phyloP scores from a whole-genome alignment of 1,284 basidiomycete genomes.

The Earliella scabrosa region DNA sequence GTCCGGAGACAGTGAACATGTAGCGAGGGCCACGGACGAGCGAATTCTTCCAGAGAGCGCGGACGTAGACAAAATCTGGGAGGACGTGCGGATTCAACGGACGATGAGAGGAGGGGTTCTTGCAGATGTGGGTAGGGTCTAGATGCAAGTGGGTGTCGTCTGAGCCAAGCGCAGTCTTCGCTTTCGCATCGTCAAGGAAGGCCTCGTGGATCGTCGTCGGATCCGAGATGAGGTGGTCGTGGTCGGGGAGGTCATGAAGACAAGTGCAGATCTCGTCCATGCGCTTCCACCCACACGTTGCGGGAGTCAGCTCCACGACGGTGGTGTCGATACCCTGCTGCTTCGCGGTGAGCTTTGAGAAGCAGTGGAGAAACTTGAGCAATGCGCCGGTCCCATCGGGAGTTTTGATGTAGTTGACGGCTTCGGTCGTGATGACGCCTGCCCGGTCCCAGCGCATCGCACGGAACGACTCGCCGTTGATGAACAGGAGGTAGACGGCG shows the following conservation, averaged over 20 bases:
- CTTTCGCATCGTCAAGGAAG: neutral
- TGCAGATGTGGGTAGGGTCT: too few species aligned
- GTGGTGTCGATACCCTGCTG: slow-evolving; percentile 17
- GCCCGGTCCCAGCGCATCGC: slow-evolving; percentile 1
- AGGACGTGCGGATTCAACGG: neutral
- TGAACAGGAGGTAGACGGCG: neutral
- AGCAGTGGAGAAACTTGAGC: slow-evolving; percentile 13
- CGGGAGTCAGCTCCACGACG: neutral
- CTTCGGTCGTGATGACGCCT: neutral
- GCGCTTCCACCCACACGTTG: neutral
- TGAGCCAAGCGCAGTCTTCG: too few species aligned
- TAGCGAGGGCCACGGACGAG: neutral
- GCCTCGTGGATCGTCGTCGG: neutral
- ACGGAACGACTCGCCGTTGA: neutral
- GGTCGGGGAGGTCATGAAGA: neutral
- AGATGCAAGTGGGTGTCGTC: too few species aligned
- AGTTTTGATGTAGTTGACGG: neutral
- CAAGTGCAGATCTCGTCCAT: neutral
- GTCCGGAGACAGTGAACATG: neutral
- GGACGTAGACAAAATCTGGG: slow-evolving; percentile 6
- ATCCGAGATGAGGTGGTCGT: too few species aligned
- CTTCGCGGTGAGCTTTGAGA: neutral
- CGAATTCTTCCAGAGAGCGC: slow-evolving; percentile 1
- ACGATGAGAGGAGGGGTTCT: too few species aligned
- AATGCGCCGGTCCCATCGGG: slow-evolving; percentile 1